A percentile compares a stretch with the other conserved stretches of the same genome.
These are phyloP conservation scores for Auricularia sp. DNA, from an alignment of 768 basidiomycete species.

Conservation along the genomic window DNA sequence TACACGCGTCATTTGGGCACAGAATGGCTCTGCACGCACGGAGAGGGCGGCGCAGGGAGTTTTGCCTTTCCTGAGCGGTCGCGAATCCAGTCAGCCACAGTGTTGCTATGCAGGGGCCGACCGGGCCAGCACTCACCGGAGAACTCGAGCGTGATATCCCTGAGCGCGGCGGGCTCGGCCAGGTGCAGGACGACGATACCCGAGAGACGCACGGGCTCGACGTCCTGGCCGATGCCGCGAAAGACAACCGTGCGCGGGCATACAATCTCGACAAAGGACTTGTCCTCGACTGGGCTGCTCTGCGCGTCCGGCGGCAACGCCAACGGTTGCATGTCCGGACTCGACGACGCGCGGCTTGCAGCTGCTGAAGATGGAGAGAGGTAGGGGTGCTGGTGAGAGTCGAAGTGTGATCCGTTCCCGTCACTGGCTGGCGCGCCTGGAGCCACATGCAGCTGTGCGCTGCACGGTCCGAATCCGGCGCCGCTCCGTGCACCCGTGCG, in stretches of 20 bases:
- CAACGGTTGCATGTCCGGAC: background rate
- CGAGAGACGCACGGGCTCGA: slow-evolving; percentile 70
- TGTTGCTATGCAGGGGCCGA: background rate
- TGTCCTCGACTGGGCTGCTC: slow-evolving; percentile 6
- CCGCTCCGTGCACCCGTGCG: background rate
- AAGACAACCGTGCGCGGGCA: slow-evolving; percentile 60
- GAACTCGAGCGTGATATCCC: slow-evolving; percentile 76
- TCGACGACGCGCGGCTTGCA: background rate
- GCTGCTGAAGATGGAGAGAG: background rate
- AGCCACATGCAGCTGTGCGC: background rate
- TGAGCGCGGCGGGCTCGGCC: slow-evolving; percentile 71
- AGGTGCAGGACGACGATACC: slow-evolving; percentile 77
- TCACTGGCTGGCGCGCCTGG: background rate
- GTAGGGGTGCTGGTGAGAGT: background rate
- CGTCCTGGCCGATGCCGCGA: slow-evolving; percentile 70
- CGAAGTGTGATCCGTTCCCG: background rate
- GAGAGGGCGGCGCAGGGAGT: background rate
- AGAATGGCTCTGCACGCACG: background rate
- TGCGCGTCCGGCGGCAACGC: background rate
- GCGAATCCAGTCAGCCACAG: background rate
- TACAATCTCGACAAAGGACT: slow-evolving; percentile 60
- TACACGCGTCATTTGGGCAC: background rate
- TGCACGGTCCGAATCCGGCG: background rate
- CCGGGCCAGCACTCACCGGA: slow-evolving; percentile 43
- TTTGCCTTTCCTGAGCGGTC: background rate